A percentile compares a stretch with the other conserved stretches of the same genome.
Evolutionary conservation across 371 early-diverging fungal genomes (phyloP).

Genomic region (Rhizopus sp.): DNA sequence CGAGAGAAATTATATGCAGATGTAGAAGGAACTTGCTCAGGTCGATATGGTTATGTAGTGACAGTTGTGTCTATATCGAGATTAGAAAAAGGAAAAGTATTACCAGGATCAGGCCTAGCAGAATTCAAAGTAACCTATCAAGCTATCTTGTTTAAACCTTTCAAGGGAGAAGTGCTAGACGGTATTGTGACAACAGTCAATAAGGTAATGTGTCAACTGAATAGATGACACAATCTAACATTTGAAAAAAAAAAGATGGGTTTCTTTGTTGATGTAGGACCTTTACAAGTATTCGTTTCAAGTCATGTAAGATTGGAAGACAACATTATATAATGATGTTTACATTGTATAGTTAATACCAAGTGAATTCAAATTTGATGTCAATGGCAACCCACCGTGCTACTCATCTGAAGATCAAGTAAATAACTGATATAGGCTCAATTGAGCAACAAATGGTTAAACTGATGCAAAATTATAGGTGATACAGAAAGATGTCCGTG

Average conservation of each 20-base stretch:
- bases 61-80: constrained; percentile 79
- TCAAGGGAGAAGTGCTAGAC: constrained; percentile 97
- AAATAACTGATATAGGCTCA: background rate
- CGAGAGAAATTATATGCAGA: constrained; percentile 84
- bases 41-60: constrained; percentile 92
- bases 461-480: constrained; percentile 39
- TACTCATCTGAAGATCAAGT: constrained; percentile 86
- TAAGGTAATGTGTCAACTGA: constrained; percentile 59
- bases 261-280: constrained; percentile 97
- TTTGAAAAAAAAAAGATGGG: constrained; percentile 74
- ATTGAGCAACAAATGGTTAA: background rate
- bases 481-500: constrained; percentile 86
- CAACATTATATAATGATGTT: background rate
- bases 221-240: background rate
- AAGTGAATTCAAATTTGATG: constrained; percentile 85
- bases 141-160: constrained; percentile 98
- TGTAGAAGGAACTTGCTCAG: constrained; percentile 95
- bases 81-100: constrained; percentile 84
- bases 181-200: constrained; percentile 94
- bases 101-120: constrained; percentile 87
- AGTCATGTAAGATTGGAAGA: constrained; percentile 62
- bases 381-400: constrained; percentile 84
- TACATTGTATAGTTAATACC: constrained; percentile 77
- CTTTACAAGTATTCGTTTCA: constrained; percentile 96
- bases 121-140: constrained; percentile 94